phyloP scores from a whole-genome alignment of 2,329 filamentous ascomycete genomes.

The Aspergillus transmontanensis region DNA sequence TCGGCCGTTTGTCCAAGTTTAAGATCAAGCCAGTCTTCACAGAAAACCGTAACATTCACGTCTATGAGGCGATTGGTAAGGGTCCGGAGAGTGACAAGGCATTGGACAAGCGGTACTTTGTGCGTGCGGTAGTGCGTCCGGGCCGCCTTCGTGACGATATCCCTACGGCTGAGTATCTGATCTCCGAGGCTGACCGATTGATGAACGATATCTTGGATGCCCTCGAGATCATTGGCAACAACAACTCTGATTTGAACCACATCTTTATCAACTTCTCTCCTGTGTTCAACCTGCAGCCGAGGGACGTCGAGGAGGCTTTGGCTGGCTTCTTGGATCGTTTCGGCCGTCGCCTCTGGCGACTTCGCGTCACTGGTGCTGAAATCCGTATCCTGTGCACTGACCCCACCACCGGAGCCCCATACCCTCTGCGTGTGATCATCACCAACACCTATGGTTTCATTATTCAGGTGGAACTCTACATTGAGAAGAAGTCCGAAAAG shows the following conservation, averaged over 20 bases:
- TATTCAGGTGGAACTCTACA: slow-evolving; percentile 96
- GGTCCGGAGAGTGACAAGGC: slow-evolving; percentile 80
- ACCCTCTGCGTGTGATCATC: slow-evolving; percentile 93
- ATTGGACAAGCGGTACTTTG: slow-evolving; percentile 87
- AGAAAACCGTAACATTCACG: slow-evolving; percentile 98
- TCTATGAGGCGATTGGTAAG: slow-evolving; percentile 96
- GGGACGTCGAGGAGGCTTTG: slow-evolving; percentile 88
- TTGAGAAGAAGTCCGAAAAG: slow-evolving; percentile 96
- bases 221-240: slow-evolving; percentile 97
- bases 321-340: slow-evolving; percentile 96
- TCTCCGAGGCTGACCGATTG: slow-evolving; percentile 92
- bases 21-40: slow-evolving; percentile 98
- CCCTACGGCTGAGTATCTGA: slow-evolving; percentile 96
- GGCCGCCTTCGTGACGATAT: slow-evolving; percentile 96
- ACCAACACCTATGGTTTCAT: slow-evolving; percentile 98
- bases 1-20: slow-evolving; percentile 92
- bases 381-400: slow-evolving; percentile 99
- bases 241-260: slow-evolving; percentile 98
- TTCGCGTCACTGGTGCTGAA: slow-evolving; percentile 95
- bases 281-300: slow-evolving; percentile 87
- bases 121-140: slow-evolving; percentile 90
- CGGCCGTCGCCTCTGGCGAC: slow-evolving; percentile 89
- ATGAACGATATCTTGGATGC: slow-evolving; percentile 98
- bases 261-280: slow-evolving; percentile 99
- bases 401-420: slow-evolving; percentile 76